Evolutionary conservation across 805 yeast species (phyloP), one percentile per base, ranked within the genome.

Genomic region (Saturnispora silvae): DNA sequence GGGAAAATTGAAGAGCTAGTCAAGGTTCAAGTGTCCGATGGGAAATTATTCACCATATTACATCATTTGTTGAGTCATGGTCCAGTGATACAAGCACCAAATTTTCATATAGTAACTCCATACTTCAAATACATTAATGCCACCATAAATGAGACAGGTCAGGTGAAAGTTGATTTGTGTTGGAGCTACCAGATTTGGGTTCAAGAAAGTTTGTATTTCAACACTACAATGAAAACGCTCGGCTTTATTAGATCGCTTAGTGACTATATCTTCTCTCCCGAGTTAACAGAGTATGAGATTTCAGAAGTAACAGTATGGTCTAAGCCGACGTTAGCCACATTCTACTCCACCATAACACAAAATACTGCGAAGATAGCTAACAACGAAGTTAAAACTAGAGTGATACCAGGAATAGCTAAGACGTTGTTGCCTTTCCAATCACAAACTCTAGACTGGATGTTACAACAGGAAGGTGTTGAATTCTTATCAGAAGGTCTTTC

Each of bases 371-470:
- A 31, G 15, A 28, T 34, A n/a, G 36, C 45, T 2, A 45, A 41
- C 22, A 45, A 41, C 22, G 40, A 44, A 18, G 20, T 16, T 6
- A 16, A 31, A 4, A 22, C 35, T 5, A 22, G 33, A 6, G 31
- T 30, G 2, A 24, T 55, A 1, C 50, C 50, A 3, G 34, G 33
- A 2, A 34, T 56, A 4, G 28, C 47, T 3, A 57, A 57, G 34
- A 37, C 43, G 2, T 38, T 57, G 22, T 29, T 57, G 20, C 51
- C 52, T 3, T 77, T 75, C 42, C 85, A 77, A 50, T 61, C 60
- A 4, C 67, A 64, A 30, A 65, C 81, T 3, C 63, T 77, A 2
- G 53, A 59, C 14, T 77, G 85, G 85, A 55, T 77, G 48, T 53
- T 77, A 4, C 43, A 54, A 0, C 65, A 61, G 41, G 85, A 77